Evolutionary conservation across 31 red algal genomes (phyloP).

Genomic region (Porphyra umbilicalis): DNA sequence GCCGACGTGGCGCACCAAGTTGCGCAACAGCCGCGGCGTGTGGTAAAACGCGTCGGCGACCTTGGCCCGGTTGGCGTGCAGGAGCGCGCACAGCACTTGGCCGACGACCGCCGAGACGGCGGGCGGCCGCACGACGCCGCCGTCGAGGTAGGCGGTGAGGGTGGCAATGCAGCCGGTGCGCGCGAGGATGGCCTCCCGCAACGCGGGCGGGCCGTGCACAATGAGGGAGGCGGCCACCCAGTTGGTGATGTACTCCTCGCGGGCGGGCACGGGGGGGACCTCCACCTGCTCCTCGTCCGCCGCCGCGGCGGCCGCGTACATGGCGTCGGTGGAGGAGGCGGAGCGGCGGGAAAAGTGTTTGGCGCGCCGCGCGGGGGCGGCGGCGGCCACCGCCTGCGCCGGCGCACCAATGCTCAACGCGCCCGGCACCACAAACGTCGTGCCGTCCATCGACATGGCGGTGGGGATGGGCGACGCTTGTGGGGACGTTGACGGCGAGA

Average conservation of each 20-base stretch:
- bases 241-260: neutral
- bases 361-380: too few species aligned
- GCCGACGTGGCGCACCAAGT: neutral
- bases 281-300: neutral
- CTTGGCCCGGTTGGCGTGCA: neutral
- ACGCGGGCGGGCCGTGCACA: neutral
- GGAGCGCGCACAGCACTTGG: neutral
- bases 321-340: neutral
- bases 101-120: neutral
- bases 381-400: neutral
- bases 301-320: neutral
- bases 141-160: neutral
- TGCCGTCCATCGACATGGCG: neutral
- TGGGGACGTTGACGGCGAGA: neutral
- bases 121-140: neutral
- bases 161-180: neutral
- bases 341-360: neutral
- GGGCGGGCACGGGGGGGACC: neutral
- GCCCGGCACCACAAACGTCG: neutral
- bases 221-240: neutral
- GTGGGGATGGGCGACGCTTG: neutral
- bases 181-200: neutral
- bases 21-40: neutral
- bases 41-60: neutral
- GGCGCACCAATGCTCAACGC: neutral